Percentiles rank a stretch among this genome's conserved stretches.
phyloP scores from a whole-genome alignment of 2,329 filamentous ascomycete genomes.

The Aphanocladium album region DNA sequence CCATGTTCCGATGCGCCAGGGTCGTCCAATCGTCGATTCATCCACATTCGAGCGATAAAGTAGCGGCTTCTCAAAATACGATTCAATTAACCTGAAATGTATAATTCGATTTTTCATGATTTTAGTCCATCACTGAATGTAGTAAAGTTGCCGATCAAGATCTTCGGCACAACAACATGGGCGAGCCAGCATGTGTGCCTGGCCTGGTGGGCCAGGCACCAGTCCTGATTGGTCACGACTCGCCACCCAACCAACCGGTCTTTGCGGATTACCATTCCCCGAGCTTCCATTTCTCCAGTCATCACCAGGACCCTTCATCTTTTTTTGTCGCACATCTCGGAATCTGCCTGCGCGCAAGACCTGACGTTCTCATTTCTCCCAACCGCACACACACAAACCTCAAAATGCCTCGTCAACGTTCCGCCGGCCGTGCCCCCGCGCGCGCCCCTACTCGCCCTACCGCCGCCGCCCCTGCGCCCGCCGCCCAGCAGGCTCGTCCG shows the following conservation, averaged over 20 bases:
- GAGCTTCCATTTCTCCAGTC: conserved; percentile 21
- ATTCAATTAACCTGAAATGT: no score
- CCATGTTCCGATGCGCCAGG: no score
- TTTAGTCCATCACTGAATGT: no score
- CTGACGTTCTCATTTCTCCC: conserved; percentile 6
- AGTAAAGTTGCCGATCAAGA: no score
- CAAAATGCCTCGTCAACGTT: conserved; percentile 72
- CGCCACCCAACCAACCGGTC: conserved; percentile 20
- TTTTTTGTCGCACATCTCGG: conserved; percentile 8
- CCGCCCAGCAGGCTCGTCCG: conserved; percentile 61
- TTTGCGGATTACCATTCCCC: conserved; percentile 24
- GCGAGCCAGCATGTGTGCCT: no score
- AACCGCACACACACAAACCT: conserved; percentile 17
- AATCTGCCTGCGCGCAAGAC: conserved; percentile 14
- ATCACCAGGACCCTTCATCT: neutral
- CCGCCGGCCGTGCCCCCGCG: conserved; percentile 50
- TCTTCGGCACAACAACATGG: no score
- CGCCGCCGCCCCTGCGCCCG: conserved; percentile 52
- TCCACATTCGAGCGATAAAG: no score
- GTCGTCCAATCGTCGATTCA: no score
- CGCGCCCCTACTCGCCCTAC: conserved; percentile 64
- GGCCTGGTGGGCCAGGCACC: conserved; percentile 2
- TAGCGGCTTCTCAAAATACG: no score
- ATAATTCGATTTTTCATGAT: no score
- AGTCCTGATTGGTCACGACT: conserved; percentile 24